These are phyloP conservation scores for Ceratobasidium sp. DNA, from an alignment of 1,284 basidiomycete species.

Conservation along the genomic window DNA sequence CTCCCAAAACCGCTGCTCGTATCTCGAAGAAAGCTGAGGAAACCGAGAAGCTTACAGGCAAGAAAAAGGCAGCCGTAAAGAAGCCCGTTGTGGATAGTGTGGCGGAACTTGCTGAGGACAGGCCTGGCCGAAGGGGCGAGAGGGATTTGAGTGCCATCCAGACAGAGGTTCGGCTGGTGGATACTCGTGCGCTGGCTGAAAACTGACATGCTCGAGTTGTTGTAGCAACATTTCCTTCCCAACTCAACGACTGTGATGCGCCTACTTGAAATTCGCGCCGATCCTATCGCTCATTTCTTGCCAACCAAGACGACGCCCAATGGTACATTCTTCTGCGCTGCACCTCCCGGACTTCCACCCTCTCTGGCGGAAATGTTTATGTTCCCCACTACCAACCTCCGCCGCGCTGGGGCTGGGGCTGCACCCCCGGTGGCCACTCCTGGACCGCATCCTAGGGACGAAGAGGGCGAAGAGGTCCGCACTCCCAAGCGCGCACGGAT, in stretches of 20 bases:
- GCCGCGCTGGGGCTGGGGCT: conserved; percentile 51
- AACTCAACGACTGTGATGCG: conserved; percentile 84
- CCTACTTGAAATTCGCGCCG: conserved; percentile 84
- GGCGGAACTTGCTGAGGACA: conserved; percentile 82
- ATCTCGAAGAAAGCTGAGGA: conserved; percentile 55
- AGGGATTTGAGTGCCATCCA: conserved; percentile 81
- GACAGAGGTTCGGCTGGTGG: conserved; percentile 60
- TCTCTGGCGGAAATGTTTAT: conserved; percentile 87
- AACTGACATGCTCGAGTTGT: neutral
- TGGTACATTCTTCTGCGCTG: conserved; percentile 79
- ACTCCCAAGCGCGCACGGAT: conserved; percentile 73
- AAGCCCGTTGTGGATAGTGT: conserved; percentile 71
- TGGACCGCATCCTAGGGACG: conserved; percentile 56
- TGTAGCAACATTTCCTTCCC: conserved; percentile 80
- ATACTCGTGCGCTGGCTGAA: neutral
- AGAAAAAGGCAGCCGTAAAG: conserved; percentile 79
- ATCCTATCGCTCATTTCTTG: conserved; percentile 87
- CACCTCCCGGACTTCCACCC: conserved; percentile 82
- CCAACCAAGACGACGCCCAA: conserved; percentile 79
- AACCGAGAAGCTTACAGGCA: conserved; percentile 67
- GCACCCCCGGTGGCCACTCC: conserved; percentile 57
- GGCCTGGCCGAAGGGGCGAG: conserved; percentile 68
- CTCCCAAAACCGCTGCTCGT: conserved; percentile 64
- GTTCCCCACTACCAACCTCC: conserved; percentile 71
- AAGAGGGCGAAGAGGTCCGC: conserved; percentile 51